Evolutionary conservation across 2,329 filamentous ascomycete genomes (phyloP).

Genomic region (Lecanoromycetidae sp.): DNA sequence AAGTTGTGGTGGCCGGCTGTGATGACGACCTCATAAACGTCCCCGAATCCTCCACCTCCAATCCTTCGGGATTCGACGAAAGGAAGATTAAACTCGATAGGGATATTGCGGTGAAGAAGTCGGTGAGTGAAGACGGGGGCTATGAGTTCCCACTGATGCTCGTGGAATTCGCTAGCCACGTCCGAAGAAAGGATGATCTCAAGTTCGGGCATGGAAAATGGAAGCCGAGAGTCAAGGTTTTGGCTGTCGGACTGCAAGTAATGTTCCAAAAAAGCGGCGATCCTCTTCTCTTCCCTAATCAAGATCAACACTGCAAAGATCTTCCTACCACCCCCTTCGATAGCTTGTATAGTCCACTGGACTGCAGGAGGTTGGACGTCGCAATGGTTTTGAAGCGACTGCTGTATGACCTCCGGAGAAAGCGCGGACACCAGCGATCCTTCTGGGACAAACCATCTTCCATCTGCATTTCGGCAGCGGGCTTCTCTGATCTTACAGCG

Average conservation of each 20-base stretch:
- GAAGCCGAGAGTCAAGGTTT: constrained; percentile 1
- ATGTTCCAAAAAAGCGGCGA: background rate
- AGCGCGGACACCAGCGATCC: too few species aligned
- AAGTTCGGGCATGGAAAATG: background rate
- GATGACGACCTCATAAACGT: background rate
- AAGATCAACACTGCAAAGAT: background rate
- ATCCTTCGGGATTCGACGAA: background rate
- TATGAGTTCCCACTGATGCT: background rate
- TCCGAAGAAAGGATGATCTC: background rate
- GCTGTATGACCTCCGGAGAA: too few species aligned
- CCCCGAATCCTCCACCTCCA: background rate
- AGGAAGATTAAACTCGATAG: background rate
- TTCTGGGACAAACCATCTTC: too few species aligned
- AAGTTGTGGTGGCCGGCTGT: background rate
- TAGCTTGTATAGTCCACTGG: too few species aligned
- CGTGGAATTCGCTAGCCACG: background rate
- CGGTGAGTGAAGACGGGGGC: background rate
- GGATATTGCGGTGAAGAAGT: background rate
- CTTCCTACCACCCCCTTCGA: too few species aligned
- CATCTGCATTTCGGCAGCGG: too few species aligned
- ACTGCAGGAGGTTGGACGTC: too few species aligned
- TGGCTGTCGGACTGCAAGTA: too few species aligned
- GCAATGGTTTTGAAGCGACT: too few species aligned
- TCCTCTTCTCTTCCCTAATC: background rate
- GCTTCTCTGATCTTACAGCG: too few species aligned